Evolutionary conservation across 306 rosid genomes (phyloP), one percentile per base, ranked within the genome.

Genomic region (Lotus japonicus): DNA sequence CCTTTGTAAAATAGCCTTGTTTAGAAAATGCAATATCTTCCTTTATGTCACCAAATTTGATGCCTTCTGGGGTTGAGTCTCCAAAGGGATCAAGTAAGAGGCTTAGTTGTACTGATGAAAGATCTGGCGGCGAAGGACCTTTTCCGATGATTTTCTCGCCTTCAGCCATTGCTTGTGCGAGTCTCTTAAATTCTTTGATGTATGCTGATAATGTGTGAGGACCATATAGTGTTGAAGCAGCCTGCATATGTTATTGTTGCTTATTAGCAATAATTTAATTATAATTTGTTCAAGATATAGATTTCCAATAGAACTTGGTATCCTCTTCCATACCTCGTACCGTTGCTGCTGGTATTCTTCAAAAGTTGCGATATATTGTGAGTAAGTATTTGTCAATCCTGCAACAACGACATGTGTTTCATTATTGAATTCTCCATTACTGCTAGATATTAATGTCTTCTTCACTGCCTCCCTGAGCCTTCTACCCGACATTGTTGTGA

Each of bases 401-500:
- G 96, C 98, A 44, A 92, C 83, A 28, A 89, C 83, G 14, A 87
- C 46, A 5, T 84, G 90, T 4, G 88, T 89, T 14, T 72, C 70
- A 12, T 83, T 18, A 36, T 78, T 76, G 53, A 92, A 89, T 70
- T 85, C 89, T 43, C 88, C 84, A 3, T 82, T 64, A 11, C 84
- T 84, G 28, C 49, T 84, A 48, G 80, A 58, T 65, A 85, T 74
- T 26, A 87, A 52, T 57, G 92, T 85, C 82, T 89, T 80, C 80
- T 82, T 85, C 51, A 89, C 81, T 62, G 86, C 88, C 46, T 87
- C 95, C 62, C 92, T 87, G 17, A 92, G 80, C 26, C 95, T 71
- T 63, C 91, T 85, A 5, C 98, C 95, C 1, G 92, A 83, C 96
- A 92, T 92, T 79, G 92, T 92, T 72, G 96, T 89, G 77, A 92